A percentile compares a stretch with the other conserved stretches of the same genome.
phyloP scores from a whole-genome alignment of 805 yeast species.

The Saturnispora dispora region DNA sequence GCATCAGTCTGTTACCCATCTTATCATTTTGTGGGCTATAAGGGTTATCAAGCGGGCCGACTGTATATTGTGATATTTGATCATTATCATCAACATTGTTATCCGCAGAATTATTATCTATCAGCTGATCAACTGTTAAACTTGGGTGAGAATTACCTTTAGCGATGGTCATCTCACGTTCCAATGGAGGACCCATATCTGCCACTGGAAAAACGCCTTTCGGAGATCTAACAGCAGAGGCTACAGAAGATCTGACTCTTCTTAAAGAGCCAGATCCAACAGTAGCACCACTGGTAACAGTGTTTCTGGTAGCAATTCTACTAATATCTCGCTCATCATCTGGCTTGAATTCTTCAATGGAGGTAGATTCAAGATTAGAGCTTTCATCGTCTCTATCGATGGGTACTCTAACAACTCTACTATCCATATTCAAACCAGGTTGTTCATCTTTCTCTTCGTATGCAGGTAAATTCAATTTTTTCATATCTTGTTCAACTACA shows the following conservation, averaged over 20 bases:
- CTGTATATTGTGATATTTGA: conserved; percentile 15
- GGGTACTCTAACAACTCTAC: conserved; percentile 54
- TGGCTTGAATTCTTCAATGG: conserved; percentile 12
- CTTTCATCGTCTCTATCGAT: background rate
- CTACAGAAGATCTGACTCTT: conserved; percentile 1
- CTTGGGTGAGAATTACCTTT: conserved; percentile 21
- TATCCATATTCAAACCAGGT: conserved; percentile 67
- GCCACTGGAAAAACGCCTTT: conserved; percentile 71
- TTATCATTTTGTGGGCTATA: conserved; percentile 21
- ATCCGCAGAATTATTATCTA: conserved; percentile 12
- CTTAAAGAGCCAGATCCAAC: background rate
- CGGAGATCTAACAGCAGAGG: conserved; percentile 41
- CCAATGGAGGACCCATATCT: conserved; percentile 64
- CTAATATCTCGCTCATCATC: conserved; percentile 13
- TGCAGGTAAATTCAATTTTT: conserved; percentile 50
- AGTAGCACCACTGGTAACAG: background rate
- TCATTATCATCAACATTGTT: conserved; percentile 19
- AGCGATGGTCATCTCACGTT: conserved; percentile 51
- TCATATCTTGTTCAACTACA: conserved; percentile 65
- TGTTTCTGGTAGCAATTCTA: background rate
- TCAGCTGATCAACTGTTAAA: conserved; percentile 3
- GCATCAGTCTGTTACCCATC: conserved; percentile 19
- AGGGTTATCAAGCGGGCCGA: conserved; percentile 19
- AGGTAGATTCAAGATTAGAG: conserved; percentile 3
- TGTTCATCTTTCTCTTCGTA: conserved; percentile 73